These are phyloP conservation scores for Leccinellum luteum DNA, from an alignment of 768 basidiomycete genomes.

Conservation along the genomic window DNA sequence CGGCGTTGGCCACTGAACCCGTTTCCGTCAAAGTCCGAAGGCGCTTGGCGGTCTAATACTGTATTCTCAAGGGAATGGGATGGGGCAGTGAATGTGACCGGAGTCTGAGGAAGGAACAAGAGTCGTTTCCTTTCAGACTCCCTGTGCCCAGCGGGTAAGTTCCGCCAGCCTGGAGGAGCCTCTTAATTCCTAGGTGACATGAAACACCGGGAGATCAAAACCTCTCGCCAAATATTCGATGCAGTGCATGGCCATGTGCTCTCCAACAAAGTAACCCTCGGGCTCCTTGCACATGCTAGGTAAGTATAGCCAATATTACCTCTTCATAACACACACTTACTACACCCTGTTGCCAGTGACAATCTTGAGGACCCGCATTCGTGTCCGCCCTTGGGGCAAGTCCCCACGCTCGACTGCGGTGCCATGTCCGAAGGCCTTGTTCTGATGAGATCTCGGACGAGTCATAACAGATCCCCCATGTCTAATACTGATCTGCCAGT, in stretches of 20 bases:
- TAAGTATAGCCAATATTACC: too few relatives aligned
- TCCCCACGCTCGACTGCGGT: conserved; percentile 61
- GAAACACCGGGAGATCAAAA: neutral
- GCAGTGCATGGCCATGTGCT: conserved; percentile 84
- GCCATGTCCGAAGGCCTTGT: conserved; percentile 92
- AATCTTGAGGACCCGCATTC: conserved; percentile 79
- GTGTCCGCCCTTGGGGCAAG: conserved; percentile 91
- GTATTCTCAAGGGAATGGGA: neutral
- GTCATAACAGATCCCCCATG: neutral
- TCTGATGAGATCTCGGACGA: conserved; percentile 32
- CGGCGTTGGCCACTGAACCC: neutral
- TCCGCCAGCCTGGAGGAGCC: neutral
- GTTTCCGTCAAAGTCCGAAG: neutral
- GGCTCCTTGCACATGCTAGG: too few relatives aligned
- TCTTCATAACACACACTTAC: neutral
- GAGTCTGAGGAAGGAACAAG: neutral
- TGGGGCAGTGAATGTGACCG: neutral
- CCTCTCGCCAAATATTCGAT: conserved; percentile 86
- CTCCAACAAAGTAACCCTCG: conserved; percentile 44
- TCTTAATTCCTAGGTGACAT: neutral
- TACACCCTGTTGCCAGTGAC: conserved; percentile 96
- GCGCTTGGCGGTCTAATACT: neutral
- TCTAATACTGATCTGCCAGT: neutral
- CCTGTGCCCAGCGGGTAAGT: neutral
- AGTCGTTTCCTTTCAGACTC: neutral